These are phyloP conservation scores for Tilletia setariae DNA, from an alignment of 1,284 basidiomycete genomes.

Conservation along the genomic window DNA sequence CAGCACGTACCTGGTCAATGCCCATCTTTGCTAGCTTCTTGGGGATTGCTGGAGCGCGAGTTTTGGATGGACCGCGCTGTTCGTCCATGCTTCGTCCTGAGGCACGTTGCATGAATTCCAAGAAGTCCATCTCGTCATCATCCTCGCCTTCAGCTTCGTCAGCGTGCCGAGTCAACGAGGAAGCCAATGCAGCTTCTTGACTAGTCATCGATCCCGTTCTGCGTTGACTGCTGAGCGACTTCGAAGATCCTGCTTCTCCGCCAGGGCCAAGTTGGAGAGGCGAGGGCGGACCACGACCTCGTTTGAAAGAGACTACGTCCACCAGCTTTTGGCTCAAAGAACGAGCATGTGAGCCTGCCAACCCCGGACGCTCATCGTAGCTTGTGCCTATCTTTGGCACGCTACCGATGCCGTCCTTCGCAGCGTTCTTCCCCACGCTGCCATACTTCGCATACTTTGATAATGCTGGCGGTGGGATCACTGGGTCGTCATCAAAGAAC, in stretches of 20 bases:
- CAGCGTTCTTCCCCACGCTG: neutral
- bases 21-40: conserved; percentile 14
- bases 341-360: neutral
- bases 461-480: too few species aligned
- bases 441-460: too few species aligned
- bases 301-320: conserved; percentile 10
- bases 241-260: too few species aligned
- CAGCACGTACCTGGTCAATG: conserved; percentile 11
- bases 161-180: too few species aligned
- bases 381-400: too few species aligned
- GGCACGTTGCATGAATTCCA: neutral
- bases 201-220: too few species aligned
- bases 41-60: neutral
- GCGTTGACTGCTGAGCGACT: too few species aligned
- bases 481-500: too few species aligned
- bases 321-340: conserved; percentile 1
- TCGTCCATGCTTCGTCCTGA: conserved; percentile 17
- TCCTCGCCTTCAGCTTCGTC: too few species aligned
- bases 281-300: neutral
- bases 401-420: neutral
- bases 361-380: too few species aligned
- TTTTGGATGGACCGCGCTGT: conserved; percentile 9
- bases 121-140: too few species aligned
- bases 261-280: neutral
- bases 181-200: too few species aligned